Evolutionary conservation across 2,329 filamentous ascomycete genomes (phyloP), one percentile per base, ranked within the genome.

Genomic region (Penicillium freii): DNA sequence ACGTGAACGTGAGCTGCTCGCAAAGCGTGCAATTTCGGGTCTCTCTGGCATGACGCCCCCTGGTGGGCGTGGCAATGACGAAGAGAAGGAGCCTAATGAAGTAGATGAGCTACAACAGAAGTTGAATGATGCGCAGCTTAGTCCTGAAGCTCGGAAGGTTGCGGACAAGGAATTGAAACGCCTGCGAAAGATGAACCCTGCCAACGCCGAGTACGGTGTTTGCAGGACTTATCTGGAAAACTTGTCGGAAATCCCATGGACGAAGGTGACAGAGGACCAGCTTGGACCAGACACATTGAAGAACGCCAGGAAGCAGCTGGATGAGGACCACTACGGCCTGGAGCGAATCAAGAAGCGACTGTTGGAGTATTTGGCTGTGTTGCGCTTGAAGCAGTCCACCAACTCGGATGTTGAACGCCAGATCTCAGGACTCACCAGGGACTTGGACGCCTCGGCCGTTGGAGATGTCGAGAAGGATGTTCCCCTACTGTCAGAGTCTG

Each of bases 341-440:
- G 92, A 97, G 60, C 95, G 93, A 75, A 93, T 99, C 70, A 99
- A 99, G 84, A 97, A 96, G 82, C 84, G 94, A 43, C 77, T 99
- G 23, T 82, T 99, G 5, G 95, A 97, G 73, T 99, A 99, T 71
- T 82, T 99, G 43, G 95, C 94, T 2, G 94, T 99, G n/a, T 81
- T 99, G 51, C 89, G 94, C 66, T 82, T 99, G 56, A 99, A 97
- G 81, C 92, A 97, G 71, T 87, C 89, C 23, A 87, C 93, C 61
- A 97, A 97, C 63, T 84, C 89, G 52, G 88, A 90, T 51, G 81
- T 97, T 19, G 89, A 96, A 53, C 84, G 85, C 27, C 88, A 96
- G 71, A 91, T 96, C 61, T 65, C 70, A 10, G 77, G 80, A 42
- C 75, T 82, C 5, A 77, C 84, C 3, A 78, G 77, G 33, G 78